Conservation (phyloP, 2,329 filamentous ascomycete species). For the Fusarium hostae region DNA sequence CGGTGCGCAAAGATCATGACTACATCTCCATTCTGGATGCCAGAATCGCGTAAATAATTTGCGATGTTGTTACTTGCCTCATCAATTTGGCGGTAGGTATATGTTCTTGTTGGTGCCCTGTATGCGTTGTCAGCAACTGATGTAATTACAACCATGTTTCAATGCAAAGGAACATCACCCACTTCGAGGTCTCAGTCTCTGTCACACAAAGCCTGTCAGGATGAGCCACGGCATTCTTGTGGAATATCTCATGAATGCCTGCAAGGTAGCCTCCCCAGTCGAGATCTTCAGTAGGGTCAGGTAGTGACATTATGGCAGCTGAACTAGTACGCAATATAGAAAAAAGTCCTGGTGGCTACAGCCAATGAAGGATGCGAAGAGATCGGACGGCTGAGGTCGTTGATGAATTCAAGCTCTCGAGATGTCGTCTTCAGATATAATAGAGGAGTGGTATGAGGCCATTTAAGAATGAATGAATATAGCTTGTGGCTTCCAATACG, state of each 20-base stretch:
- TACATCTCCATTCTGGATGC: slow-evolving; percentile 1
- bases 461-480: background rate
- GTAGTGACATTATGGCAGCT: background rate
- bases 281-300: background rate
- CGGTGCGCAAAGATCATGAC: background rate
- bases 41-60: background rate
- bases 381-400: background rate
- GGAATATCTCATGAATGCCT: slow-evolving; percentile 7
- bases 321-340: background rate
- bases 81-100: slow-evolving; percentile 1
- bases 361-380: background rate
- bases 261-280: slow-evolving; percentile 2
- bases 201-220: background rate
- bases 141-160: background rate
- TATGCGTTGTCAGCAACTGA: background rate
- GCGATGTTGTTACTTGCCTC: background rate
- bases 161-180: background rate
- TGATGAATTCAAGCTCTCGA: background rate
- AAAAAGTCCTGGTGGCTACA: background rate
- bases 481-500: background rate
- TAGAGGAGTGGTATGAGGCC: background rate
- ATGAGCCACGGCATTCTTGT: background rate
- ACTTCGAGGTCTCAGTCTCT: slow-evolving; percentile 1
- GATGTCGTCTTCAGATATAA: background rate
- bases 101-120: background rate